Base-by-base conservation (phyloP, 306 rosid species). In the Trifolium subterraneum region DNA sequence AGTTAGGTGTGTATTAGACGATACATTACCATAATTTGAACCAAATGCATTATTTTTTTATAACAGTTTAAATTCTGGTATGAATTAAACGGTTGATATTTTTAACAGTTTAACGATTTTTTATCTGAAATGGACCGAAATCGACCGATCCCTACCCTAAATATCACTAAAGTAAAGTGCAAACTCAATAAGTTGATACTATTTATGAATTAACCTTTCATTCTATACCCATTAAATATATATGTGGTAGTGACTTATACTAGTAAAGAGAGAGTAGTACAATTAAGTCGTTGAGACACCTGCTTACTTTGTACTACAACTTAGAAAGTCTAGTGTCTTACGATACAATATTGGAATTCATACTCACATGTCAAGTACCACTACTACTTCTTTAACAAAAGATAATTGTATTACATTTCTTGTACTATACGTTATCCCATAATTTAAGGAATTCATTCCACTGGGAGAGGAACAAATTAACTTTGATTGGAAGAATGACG, bases 361-460 rank as follows among this genome's bases (percentile, higher is more conserved):
- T 11, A 56, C 62, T 22, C 33, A 55, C 2, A 9, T 56, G 9
- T 4, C 35, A 22, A 56, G 62, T 55, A 55, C 61, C 23, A 22
- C 33, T 23, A 22, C 64, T 25, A 12, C 8, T 4, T 12, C 3
- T 8, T 16, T 10, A 20, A 55, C 7, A 22, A 22, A 20, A 54
- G 9, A 10, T 55, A 4, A 3, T 11, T 23, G 1, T 11, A 25
- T 23, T 56, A 23, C 63, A 13, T 59, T 23, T 56, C 63, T 59
- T 59, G 64, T 27, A 59, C 18, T 58, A 15, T 36, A 59, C 39
- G 39, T 36, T 36, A 36, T 56, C 63, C 16, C 15, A 56, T 56
- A n/a, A 18, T 61, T 61, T 61, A 33, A 61, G 42, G 62, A 55
- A 55, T 55, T 19, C 36, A 27, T 27, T 27, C 64, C 64, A 59